These are phyloP conservation scores for Sequoiadendron giganteum DNA, from an alignment of 75 land plant genomes.

Conservation along the genomic window DNA sequence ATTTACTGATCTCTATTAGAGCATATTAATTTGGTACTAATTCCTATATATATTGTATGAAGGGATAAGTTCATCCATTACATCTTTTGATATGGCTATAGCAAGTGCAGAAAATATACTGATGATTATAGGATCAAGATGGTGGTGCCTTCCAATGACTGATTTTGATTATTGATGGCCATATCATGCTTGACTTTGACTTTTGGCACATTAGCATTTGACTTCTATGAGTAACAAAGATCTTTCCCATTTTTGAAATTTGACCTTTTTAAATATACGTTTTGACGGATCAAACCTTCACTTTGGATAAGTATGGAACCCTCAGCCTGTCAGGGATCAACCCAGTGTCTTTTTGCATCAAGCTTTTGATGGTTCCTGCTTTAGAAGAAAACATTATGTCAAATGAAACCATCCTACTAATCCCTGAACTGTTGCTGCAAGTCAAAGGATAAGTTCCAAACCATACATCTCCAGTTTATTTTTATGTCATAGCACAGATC, in stretches of 20 bases:
- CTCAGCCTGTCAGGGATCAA: neutral
- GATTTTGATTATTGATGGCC: too few species aligned
- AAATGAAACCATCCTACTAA: too few species aligned
- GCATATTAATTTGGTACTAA: too few species aligned
- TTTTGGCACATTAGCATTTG: too few species aligned
- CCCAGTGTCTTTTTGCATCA: neutral
- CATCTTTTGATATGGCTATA: neutral
- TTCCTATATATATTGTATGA: too few species aligned
- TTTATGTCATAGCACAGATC: neutral
- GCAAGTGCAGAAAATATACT: neutral
- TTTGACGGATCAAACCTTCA: neutral
- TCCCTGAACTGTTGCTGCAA: neutral
- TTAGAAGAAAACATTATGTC: neutral
- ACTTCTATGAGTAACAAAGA: neutral
- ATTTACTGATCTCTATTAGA: too few species aligned
- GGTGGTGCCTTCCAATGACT: neutral
- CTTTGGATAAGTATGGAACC: neutral
- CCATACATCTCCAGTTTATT: neutral
- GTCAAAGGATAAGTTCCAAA: neutral
- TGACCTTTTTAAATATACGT: too few species aligned
- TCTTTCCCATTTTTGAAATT: neutral
- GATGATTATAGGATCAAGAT: neutral
- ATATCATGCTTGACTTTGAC: neutral
- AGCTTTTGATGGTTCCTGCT: neutral
- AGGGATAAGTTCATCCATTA: neutral